A percentile compares a stretch with the other conserved stretches of the same genome.
Evolutionary conservation across 2,329 filamentous ascomycete genomes (phyloP).

Genomic region (Alternaria consortialis): DNA sequence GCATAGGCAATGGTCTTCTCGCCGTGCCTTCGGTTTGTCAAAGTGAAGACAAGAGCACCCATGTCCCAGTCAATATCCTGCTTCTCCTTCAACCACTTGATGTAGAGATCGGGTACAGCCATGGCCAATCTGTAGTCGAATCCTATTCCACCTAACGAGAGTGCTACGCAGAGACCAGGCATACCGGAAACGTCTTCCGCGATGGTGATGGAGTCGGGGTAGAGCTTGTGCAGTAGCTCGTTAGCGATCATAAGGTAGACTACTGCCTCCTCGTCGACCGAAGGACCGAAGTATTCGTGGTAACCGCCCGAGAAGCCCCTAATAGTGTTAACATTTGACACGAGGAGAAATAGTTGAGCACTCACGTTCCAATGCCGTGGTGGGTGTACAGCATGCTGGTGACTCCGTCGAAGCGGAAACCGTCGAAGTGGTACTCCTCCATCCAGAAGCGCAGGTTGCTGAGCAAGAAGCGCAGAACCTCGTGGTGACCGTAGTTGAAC

Average conservation of each 20-base stretch:
- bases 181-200: slow-evolving; percentile 98
- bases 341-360: slow-evolving; percentile 22
- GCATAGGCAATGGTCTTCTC: slow-evolving; percentile 99
- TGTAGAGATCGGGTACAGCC: slow-evolving; percentile 98
- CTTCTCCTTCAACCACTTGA: slow-evolving; percentile 96
- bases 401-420: slow-evolving; percentile 97
- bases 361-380: slow-evolving; percentile 95
- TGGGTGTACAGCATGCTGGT: slow-evolving; percentile 98
- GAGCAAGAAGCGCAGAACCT: slow-evolving; percentile 93
- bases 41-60: slow-evolving; percentile 80
- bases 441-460: slow-evolving; percentile 99
- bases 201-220: slow-evolving; percentile 87
- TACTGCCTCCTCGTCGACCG: slow-evolving; percentile 91
- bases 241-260: slow-evolving; percentile 97
- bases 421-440: slow-evolving; percentile 97
- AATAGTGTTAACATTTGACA: slow-evolving; percentile 34
- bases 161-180: slow-evolving; percentile 90
- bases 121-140: slow-evolving; percentile 98
- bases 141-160: slow-evolving; percentile 87
- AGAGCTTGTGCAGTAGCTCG: slow-evolving; percentile 91
- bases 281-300: slow-evolving; percentile 93
- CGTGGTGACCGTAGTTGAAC: slow-evolving; percentile 96
- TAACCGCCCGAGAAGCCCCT: slow-evolving; percentile 97
- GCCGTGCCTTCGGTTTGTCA: slow-evolving; percentile 91
- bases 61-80: slow-evolving; percentile 93